Evolutionary conservation across 768 basidiomycete species (phyloP).

Genomic region (Coprinellus aureogranulatus): DNA sequence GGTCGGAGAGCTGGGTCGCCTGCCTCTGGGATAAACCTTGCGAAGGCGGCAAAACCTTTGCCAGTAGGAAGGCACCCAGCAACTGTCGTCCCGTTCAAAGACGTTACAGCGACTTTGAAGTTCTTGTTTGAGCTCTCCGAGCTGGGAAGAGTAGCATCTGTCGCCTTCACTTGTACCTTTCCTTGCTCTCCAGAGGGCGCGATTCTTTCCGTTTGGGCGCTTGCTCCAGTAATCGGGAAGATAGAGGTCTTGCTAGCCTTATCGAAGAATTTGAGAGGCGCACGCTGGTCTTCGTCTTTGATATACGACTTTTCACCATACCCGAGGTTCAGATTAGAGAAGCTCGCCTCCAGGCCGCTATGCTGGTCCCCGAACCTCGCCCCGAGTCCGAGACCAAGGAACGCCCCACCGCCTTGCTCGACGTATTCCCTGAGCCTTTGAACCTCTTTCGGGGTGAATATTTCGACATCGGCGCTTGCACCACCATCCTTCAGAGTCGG

Average conservation of each 20-base stretch:
- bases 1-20: slow-evolving; percentile 2
- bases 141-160: slow-evolving; percentile 3
- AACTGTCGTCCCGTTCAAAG: not conserved
- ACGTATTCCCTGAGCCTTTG: slow-evolving; percentile 12
- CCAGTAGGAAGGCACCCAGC: slow-evolving; percentile 15
- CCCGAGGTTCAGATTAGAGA: not conserved
- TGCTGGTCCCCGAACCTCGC: slow-evolving; percentile 6
- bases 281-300: not conserved
- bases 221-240: not conserved
- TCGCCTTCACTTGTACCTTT: slow-evolving; percentile 1
- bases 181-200: not conserved
- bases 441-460: slow-evolving; percentile 7
- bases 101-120: not conserved
- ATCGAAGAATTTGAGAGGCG: slow-evolving; percentile 10
- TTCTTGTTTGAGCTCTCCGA: not conserved
- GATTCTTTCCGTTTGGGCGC: not conserved
- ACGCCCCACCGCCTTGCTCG: slow-evolving; percentile 13
- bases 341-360: not conserved
- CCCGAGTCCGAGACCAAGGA: slow-evolving; percentile 12
- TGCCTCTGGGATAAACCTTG: not conserved
- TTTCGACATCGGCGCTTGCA: not conserved
- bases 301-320: not conserved
- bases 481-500: slow-evolving; percentile 1
- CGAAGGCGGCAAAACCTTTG: slow-evolving; percentile 13
- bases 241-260: slow-evolving; percentile 5